These are phyloP conservation scores for Boletus reticuloceps DNA, from an alignment of 768 basidiomycete genomes.

Conservation along the genomic window DNA sequence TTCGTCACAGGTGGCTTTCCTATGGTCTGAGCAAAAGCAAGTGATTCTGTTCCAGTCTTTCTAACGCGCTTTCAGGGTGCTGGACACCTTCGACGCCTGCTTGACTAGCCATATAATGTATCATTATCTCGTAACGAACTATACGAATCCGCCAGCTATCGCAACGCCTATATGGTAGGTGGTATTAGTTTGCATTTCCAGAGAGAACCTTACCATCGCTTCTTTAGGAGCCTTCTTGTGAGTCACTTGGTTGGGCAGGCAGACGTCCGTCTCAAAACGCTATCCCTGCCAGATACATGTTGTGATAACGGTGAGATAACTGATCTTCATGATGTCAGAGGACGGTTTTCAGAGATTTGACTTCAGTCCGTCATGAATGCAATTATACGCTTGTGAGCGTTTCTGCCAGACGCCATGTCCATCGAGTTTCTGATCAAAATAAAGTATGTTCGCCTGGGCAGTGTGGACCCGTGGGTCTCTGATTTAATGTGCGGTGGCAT, in stretches of 20 bases:
- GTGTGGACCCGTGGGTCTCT: constrained; percentile 45
- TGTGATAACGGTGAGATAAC: constrained; percentile 44
- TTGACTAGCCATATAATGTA: constrained; percentile 55
- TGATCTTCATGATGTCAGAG: neutral
- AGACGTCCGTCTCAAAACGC: neutral
- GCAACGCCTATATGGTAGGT: constrained; percentile 43
- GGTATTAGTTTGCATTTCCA: no score
- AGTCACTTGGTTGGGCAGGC: constrained; percentile 17
- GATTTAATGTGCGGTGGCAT: neutral
- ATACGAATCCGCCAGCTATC: constrained; percentile 43
- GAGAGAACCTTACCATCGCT: neutral
- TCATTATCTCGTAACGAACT: constrained; percentile 56
- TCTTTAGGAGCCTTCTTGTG: constrained; percentile 52
- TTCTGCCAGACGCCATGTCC: neutral
- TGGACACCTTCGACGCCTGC: constrained; percentile 55
- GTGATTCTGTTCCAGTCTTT: neutral
- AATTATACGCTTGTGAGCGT: constrained; percentile 39
- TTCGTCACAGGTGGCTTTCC: constrained; percentile 30
- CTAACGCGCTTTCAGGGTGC: constrained; percentile 19
- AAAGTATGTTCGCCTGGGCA: constrained; percentile 46
- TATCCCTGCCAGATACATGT: constrained; percentile 45
- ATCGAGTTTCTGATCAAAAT: neutral
- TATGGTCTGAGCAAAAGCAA: constrained; percentile 11
- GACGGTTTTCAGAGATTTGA: neutral
- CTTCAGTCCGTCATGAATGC: constrained; percentile 47